Base-by-base conservation (phyloP, 768 basidiomycete species). In the Pleurotus cornucopiae region DNA sequence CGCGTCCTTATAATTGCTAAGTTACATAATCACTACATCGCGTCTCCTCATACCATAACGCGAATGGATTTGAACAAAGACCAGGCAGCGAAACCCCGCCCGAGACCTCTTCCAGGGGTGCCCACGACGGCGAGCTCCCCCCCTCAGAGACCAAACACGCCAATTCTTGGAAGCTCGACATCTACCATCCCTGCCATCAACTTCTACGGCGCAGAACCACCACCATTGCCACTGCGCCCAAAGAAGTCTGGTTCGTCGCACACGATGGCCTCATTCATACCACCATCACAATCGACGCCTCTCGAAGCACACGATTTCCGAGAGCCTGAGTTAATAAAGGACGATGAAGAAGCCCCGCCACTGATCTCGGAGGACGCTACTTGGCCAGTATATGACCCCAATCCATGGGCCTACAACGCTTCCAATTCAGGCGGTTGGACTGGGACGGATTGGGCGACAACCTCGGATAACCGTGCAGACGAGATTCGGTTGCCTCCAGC, bases 311-410 rank as follows among this genome's bases (percentile, higher is more conserved):
- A 69, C 13, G 70, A 66, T 16, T 84, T 75, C 66, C 78, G 82
- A 23, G 82, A 85, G 64, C 82, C 83, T 0, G 81, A 85, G 62
- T 71, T 82, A 9, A 73, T 84, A 2, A 63, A 67, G 25, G 82
- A 80, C 39, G 73, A 70, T 12, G 71, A 71, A 37, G 59, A 63
- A 4, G 60, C 71, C 13, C 74, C 78, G 4, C 67, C 71, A 12
- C 69, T 79, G 49, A 67, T 78, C n/a, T 73, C 78, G 25, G 60
- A 68, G 1, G 68, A 68, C 55, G 49, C 21, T 60, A 54, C 37
- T 56, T 34, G 54, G 52, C 37, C 69, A 66, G 68, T 51, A 61
- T 30, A 46, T 13, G n/a, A n/a, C 11, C 46, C 6, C 49, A 60
- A 39, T 40, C 39, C 39, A 21, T 53, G 51, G 51, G n/a, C n/a